phyloP scores from a whole-genome alignment of 2,329 filamentous ascomycete species.

The Coleophoma cylindrospora region DNA sequence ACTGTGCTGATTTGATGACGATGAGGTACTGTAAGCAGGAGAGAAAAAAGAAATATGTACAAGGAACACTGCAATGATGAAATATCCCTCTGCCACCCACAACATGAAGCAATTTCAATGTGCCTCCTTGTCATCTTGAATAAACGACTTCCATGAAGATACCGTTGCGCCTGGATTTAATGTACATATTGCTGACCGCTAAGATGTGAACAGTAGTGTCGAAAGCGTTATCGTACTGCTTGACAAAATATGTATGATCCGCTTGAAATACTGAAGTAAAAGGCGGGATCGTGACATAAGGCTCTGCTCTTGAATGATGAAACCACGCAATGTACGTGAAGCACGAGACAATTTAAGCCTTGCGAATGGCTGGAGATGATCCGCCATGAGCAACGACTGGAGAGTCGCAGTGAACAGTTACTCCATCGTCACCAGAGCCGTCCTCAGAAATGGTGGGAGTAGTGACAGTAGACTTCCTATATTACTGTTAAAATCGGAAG shows the following conservation, averaged over 20 bases:
- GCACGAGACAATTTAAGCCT: constrained; percentile 11
- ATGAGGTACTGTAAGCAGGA: too few species aligned
- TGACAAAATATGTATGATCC: too few species aligned
- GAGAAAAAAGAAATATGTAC: constrained; percentile 19
- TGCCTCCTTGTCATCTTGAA: constrained; percentile 18
- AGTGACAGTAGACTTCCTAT: constrained; percentile 8
- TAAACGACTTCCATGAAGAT: constrained; percentile 21
- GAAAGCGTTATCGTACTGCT: too few species aligned
- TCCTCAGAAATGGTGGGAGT: constrained; percentile 27
- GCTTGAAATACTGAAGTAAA: not conserved
- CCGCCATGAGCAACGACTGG: constrained; percentile 21
- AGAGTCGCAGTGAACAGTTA: constrained; percentile 24
- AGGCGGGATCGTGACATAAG: not conserved
- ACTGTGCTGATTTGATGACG: too few species aligned
- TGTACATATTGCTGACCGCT: constrained; percentile 21
- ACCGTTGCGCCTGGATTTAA: constrained; percentile 14
- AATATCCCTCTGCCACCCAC: constrained; percentile 18
- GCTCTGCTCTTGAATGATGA: not conserved
- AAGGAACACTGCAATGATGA: constrained; percentile 19
- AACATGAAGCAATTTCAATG: constrained; percentile 23
- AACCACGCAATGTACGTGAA: too few species aligned
- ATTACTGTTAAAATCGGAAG: constrained; percentile 3
- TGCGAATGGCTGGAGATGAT: constrained; percentile 24
- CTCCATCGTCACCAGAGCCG: constrained; percentile 25
- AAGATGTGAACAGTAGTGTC: constrained; percentile 4